A percentile compares a stretch with the other conserved stretches of the same genome.
phyloP scores from a whole-genome alignment of 2,329 filamentous ascomycete species.

The Aspergillus ibericus region DNA sequence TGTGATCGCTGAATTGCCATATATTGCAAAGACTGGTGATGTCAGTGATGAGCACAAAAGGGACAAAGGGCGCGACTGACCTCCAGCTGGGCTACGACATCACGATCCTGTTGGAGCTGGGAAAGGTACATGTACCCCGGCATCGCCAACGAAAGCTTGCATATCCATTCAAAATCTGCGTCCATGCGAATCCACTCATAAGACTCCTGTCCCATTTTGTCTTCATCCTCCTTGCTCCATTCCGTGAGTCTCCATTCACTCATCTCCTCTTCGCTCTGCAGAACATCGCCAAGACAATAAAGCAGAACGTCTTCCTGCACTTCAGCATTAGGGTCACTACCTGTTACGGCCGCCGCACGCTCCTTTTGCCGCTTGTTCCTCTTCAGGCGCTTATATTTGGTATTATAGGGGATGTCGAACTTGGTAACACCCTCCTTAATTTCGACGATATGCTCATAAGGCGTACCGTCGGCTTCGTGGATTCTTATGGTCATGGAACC shows the following conservation, averaged over 20 bases:
- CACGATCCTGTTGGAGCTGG: conserved; percentile 93
- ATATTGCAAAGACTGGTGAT: conserved; percentile 65
- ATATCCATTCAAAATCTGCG: conserved; percentile 97
- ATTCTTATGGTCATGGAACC: conserved; percentile 98
- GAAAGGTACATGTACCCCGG: conserved; percentile 97
- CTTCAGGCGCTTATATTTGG: conserved; percentile 97
- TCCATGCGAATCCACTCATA: conserved; percentile 99
- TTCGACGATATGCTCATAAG: conserved; percentile 96
- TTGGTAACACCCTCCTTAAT: conserved; percentile 83
- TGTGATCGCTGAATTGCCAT: conserved; percentile 68
- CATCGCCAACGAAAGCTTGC: conserved; percentile 77
- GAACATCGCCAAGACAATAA: conserved; percentile 88
- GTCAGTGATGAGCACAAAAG: conserved; percentile 1
- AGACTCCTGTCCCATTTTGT: conserved; percentile 89
- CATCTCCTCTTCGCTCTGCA: conserved; percentile 79
- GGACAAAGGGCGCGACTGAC: conserved; percentile 31
- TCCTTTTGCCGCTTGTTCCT: conserved; percentile 81
- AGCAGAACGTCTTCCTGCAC: conserved; percentile 78
- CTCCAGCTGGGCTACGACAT: conserved; percentile 82
- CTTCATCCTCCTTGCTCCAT: conserved; percentile 86
- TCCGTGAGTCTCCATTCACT: conserved; percentile 81
- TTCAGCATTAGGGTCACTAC: conserved; percentile 63
- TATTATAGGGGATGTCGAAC: conserved; percentile 97
- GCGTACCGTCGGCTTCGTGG: conserved; percentile 95
- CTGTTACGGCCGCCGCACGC: conserved; percentile 64